Conservation (phyloP, 2,329 filamentous ascomycete species). For the Alternaria sp. region DNA sequence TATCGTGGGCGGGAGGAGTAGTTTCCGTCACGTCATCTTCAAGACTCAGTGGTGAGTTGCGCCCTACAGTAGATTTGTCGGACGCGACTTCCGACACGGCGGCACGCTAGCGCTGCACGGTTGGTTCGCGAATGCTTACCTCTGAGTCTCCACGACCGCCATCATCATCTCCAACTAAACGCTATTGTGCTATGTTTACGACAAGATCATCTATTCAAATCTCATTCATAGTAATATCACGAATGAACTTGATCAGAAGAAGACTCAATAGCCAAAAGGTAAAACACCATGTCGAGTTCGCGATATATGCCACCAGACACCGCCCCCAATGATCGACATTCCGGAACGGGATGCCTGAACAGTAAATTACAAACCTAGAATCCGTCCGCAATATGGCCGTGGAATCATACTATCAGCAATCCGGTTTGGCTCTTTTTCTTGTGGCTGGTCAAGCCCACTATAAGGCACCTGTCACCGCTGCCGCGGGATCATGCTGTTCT, state of each 20-base stretch:
- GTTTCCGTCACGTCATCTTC: constrained; percentile 6
- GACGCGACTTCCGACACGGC: constrained; percentile 10
- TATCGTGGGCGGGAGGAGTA: constrained; percentile 17
- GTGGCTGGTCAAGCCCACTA: constrained; percentile 1
- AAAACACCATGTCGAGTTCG: neutral
- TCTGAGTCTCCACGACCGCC: neutral
- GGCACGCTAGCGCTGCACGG: constrained; percentile 9
- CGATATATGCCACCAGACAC: neutral
- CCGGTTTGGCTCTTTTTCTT: constrained; percentile 1
- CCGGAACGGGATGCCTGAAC: neutral
- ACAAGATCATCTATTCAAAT: neutral
- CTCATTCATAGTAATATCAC: neutral
- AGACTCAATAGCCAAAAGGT: neutral
- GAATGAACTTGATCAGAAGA: neutral
- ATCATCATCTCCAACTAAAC: neutral
- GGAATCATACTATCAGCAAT: constrained; percentile 2
- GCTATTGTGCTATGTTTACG: neutral
- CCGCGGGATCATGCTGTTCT: neutral
- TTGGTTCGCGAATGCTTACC: neutral
- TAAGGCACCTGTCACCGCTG: constrained; percentile 5
- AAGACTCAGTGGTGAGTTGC: neutral
- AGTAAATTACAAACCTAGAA: neutral
- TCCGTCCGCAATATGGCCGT: constrained; percentile 2
- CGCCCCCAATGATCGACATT: constrained; percentile 4
- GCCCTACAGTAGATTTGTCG: neutral